phyloP scores from a whole-genome alignment of 2,329 filamentous ascomycete genomes.

The Fusarium sp. region DNA sequence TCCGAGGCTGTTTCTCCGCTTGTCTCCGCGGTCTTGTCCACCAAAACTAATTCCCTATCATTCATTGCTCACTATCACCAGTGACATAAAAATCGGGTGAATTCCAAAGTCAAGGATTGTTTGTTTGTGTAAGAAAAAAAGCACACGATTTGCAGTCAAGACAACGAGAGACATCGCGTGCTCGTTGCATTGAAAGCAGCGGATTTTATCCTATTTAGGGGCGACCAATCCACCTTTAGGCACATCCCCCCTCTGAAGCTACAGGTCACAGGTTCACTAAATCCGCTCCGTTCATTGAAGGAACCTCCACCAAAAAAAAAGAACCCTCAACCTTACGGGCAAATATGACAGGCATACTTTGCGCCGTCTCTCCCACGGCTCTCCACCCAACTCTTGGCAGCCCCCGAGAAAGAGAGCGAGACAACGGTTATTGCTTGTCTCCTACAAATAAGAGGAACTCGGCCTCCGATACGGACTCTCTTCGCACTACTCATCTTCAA shows the following conservation, averaged over 20 bases:
- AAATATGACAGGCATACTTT: slow-evolving; percentile 50
- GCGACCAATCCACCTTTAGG: neutral
- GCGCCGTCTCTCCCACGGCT: slow-evolving; percentile 55
- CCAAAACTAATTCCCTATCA: slow-evolving; percentile 30
- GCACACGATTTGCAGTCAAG: slow-evolving; percentile 27
- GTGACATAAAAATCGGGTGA: slow-evolving; percentile 4
- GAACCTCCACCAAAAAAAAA: slow-evolving; percentile 27
- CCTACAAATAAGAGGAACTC: slow-evolving; percentile 33
- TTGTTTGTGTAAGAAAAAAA: slow-evolving; percentile 24
- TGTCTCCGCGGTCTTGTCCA: slow-evolving; percentile 35
- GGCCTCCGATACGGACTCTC: slow-evolving; percentile 3
- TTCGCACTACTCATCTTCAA: slow-evolving; percentile 14
- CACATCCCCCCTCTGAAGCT: neutral
- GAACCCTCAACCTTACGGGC: slow-evolving; percentile 3
- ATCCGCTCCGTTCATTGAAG: too few species aligned
- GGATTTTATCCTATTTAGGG: too few species aligned
- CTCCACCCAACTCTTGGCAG: slow-evolving; percentile 65
- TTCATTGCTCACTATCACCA: neutral
- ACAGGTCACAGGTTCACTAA: neutral
- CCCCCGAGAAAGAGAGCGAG: slow-evolving; percentile 27
- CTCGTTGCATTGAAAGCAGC: slow-evolving; percentile 17
- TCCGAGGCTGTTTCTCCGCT: slow-evolving; percentile 44
- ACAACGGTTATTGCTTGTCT: slow-evolving; percentile 33
- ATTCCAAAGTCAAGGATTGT: neutral
- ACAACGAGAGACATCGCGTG: slow-evolving; percentile 40